phyloP scores from a whole-genome alignment of 257 asterid genomes.

The Leonotis leonurus region DNA sequence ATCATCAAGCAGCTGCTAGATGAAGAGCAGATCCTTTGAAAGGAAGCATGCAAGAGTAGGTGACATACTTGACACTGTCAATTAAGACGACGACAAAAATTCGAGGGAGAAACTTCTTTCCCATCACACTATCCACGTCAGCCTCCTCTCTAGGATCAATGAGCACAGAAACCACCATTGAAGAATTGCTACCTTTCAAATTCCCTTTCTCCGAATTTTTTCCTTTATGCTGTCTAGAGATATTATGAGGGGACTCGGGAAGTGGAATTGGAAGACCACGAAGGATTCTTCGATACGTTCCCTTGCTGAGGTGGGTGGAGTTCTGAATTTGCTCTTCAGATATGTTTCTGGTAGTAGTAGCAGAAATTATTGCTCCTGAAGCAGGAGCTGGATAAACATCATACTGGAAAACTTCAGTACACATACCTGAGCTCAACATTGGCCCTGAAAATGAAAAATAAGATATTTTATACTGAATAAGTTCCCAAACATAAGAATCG shows the following conservation, averaged over 20 bases:
- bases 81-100: constrained; percentile 69
- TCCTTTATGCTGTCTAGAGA: constrained; percentile 37
- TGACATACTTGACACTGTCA: constrained; percentile 80
- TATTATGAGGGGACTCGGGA: constrained; percentile 48
- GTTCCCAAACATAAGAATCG: background rate
- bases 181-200: too few relatives aligned
- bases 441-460: too few relatives aligned
- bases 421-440: constrained; percentile 80
- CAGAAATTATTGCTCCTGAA: constrained; percentile 61
- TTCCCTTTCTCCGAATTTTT: too few relatives aligned
- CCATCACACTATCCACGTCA: constrained; percentile 52
- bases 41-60: constrained; percentile 79
- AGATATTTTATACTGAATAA: background rate
- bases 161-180: constrained; percentile 86
- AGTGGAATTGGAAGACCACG: constrained; percentile 45
- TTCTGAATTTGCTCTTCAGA: constrained; percentile 37
- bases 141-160: constrained; percentile 79
- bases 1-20: constrained; percentile 40
- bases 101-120: constrained; percentile 53
- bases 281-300: constrained; percentile 67
- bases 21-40: constrained; percentile 51
- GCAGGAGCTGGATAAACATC: constrained; percentile 54
- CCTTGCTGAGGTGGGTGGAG: constrained; percentile 37
- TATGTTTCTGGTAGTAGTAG: constrained; percentile 33
- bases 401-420: constrained; percentile 84